Evolutionary conservation across 1,284 basidiomycete species (phyloP).

Genomic region (Ganoderma boninense): DNA sequence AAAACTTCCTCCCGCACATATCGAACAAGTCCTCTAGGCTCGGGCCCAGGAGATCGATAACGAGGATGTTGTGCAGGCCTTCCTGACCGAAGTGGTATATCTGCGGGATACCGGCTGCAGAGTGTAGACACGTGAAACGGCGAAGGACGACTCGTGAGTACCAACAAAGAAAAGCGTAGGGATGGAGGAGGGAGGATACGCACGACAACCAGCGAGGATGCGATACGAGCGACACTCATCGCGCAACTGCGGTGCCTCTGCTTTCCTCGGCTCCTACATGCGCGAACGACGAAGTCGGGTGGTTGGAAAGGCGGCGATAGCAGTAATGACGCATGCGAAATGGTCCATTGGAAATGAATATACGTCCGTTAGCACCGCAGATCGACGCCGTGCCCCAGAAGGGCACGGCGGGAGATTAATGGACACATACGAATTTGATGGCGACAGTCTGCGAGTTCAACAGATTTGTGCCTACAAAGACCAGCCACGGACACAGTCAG

Average conservation of each 20-base stretch:
- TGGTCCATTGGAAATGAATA: slow-evolving; percentile 7
- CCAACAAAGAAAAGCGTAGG: not conserved
- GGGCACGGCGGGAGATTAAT: slow-evolving; percentile 9
- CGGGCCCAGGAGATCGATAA: slow-evolving; percentile 94
- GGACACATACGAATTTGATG: slow-evolving; percentile 92
- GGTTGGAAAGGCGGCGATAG: not conserved
- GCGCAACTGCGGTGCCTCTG: slow-evolving; percentile 94
- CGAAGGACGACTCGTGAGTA: not conserved
- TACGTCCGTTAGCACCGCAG: slow-evolving; percentile 10
- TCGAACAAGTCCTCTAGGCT: slow-evolving; percentile 96
- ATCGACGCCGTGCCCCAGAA: not conserved
- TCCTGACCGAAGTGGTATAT: slow-evolving; percentile 99
- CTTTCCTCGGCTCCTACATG: slow-evolving; percentile 90
- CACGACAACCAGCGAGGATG: slow-evolving; percentile 91
- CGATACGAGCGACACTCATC: slow-evolving; percentile 98
- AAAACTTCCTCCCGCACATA: slow-evolving; percentile 95
- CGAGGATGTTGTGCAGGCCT: slow-evolving; percentile 96
- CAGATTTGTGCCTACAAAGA: slow-evolving; percentile 84
- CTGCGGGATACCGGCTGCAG: slow-evolving; percentile 87
- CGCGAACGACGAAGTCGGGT: slow-evolving; percentile 17
- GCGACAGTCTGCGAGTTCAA: slow-evolving; percentile 96
- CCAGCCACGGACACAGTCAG: not conserved
- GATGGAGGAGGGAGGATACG: slow-evolving; percentile 47
- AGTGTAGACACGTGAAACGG: slow-evolving; percentile 5
- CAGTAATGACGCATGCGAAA: slow-evolving; percentile 14